phyloP scores from a whole-genome alignment of 208 protist genomes.

The Leishmania martiniquensis region DNA sequence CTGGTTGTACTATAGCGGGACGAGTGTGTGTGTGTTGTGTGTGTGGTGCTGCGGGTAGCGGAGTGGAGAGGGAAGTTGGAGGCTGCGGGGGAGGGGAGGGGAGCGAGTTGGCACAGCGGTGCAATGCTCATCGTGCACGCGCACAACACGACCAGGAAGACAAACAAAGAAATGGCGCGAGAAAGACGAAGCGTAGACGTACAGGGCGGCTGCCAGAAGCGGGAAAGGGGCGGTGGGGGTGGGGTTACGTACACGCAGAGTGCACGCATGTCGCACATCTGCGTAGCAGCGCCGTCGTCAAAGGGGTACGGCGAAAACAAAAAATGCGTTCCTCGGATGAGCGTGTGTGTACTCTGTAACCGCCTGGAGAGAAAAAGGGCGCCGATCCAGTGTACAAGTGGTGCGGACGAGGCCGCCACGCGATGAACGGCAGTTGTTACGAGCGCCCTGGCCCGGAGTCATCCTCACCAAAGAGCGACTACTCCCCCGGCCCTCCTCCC shows the following conservation, averaged over 20 bases:
- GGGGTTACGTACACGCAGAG: neutral
- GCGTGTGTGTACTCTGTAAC: neutral
- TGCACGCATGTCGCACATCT: neutral
- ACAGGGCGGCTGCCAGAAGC: too few relatives aligned
- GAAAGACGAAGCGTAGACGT: neutral
- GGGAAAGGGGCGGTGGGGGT: neutral
- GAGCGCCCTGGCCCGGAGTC: neutral
- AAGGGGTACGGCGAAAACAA: neutral
- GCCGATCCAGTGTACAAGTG: neutral
- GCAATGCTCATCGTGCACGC: slow-evolving; percentile 8
- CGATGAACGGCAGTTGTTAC: neutral
- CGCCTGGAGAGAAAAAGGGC: neutral
- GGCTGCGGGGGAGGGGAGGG: neutral
- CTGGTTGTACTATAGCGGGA: neutral
- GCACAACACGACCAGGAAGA: neutral
- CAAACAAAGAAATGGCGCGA: neutral
- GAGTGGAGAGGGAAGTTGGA: neutral
- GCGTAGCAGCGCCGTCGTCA: neutral
- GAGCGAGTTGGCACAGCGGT: neutral
- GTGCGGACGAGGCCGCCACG: neutral
- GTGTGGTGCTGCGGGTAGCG: neutral
- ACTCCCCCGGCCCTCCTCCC: neutral
- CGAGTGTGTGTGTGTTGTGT: slow-evolving; percentile 2
- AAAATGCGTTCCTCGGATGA: neutral
- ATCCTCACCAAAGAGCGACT: neutral